These are phyloP conservation scores for Rhizopus delemar DNA, from an alignment of 371 early-diverging fungal genomes.

Conservation along the genomic window DNA sequence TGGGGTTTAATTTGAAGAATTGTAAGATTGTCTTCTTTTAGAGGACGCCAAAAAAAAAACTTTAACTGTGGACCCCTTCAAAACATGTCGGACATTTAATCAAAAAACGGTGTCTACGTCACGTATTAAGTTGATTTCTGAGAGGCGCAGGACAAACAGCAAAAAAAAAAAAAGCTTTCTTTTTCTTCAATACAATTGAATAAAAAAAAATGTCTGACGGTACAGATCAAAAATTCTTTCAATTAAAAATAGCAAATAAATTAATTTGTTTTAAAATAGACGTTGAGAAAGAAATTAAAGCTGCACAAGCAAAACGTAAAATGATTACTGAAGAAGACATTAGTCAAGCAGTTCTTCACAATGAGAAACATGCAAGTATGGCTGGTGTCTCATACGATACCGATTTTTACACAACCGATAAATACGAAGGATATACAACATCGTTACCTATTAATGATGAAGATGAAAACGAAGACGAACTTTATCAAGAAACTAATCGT, in stretches of 20 bases:
- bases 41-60: neutral
- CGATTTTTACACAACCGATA: constrained; percentile 76
- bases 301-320: constrained; percentile 59
- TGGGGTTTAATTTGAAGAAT: neutral
- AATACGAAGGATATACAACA: constrained; percentile 73
- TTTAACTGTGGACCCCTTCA: neutral
- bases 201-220: constrained; percentile 3
- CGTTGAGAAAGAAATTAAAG: constrained; percentile 66
- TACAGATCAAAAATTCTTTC: neutral
- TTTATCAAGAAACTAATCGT: constrained; percentile 51
- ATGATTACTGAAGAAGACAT: constrained; percentile 45
- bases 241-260: too few species aligned
- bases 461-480: constrained; percentile 60
- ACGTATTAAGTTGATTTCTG: neutral
- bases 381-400: constrained; percentile 72
- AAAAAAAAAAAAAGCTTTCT: constrained; percentile 1
- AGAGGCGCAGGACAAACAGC: neutral
- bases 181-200: neutral
- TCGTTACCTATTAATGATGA: constrained; percentile 62
- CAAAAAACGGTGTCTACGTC: neutral
- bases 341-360: constrained; percentile 40
- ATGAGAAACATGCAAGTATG: constrained; percentile 58
- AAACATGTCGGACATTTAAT: neutral
- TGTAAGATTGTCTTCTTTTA: neutral
- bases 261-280: constrained; percentile 28